Percentiles rank a stretch among this genome's conserved stretches.
Evolutionary conservation across 192 early-diverging fungal genomes (phyloP).

Genomic region (Backusella australiensis): DNA sequence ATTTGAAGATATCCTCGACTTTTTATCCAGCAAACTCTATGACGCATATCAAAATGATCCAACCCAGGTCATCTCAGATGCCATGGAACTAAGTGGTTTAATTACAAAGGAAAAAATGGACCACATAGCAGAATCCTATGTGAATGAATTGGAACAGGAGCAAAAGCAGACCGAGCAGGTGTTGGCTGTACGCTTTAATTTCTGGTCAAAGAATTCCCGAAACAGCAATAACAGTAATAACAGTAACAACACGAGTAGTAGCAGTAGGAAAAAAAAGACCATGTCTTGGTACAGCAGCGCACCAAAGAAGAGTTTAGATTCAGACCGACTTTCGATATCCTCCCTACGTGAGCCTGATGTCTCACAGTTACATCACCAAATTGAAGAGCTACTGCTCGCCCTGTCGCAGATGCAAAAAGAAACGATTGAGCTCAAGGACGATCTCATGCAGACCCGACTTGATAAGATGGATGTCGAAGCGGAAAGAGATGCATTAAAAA

Average conservation of each 20-base stretch:
- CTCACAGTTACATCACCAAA: slow-evolving; percentile 53
- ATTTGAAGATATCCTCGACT: slow-evolving; percentile 82
- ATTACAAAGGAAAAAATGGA: slow-evolving; percentile 74
- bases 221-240: background rate
- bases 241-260: background rate
- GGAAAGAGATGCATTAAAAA: slow-evolving; percentile 56
- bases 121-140: slow-evolving; percentile 59
- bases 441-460: slow-evolving; percentile 55
- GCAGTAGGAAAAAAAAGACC: slow-evolving; percentile 5
- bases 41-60: slow-evolving; percentile 65
- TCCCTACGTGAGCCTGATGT: slow-evolving; percentile 5
- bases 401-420: slow-evolving; percentile 65
- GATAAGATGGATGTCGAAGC: slow-evolving; percentile 45
- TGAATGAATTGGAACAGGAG: slow-evolving; percentile 45
- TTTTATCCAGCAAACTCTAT: slow-evolving; percentile 74
- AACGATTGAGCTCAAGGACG: slow-evolving; percentile 60
- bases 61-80: slow-evolving; percentile 73
- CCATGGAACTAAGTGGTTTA: slow-evolving; percentile 61
- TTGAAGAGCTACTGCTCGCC: slow-evolving; percentile 57
- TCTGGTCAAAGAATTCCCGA: slow-evolving; percentile 22
- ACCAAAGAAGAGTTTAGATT: slow-evolving; percentile 2
- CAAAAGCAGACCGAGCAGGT: slow-evolving; percentile 46
- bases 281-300: slow-evolving; percentile 15
- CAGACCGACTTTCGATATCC: background rate
- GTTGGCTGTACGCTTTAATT: slow-evolving; percentile 44